These are phyloP conservation scores for Lepidium didymum DNA, from an alignment of 345 rosid genomes.

Conservation along the genomic window DNA sequence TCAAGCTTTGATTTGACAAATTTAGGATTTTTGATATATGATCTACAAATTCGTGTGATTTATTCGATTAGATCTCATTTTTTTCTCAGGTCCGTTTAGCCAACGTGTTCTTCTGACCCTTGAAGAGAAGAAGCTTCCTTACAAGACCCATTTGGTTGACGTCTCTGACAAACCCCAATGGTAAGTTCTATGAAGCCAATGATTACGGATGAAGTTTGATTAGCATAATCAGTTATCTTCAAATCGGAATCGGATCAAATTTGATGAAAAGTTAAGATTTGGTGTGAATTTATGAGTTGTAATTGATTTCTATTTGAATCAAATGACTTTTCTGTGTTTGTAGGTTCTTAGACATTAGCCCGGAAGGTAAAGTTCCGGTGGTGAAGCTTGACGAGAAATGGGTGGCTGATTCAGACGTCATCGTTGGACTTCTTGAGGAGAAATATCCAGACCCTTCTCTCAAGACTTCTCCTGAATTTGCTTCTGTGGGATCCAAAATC, in stretches of 20 bases:
- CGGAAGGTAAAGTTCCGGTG: conserved; percentile 81
- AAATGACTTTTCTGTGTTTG: not conserved
- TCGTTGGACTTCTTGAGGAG: conserved; percentile 71
- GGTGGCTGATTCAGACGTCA: conserved; percentile 81
- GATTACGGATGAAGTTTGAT: conserved; percentile 26
- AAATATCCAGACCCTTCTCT: conserved; percentile 75
- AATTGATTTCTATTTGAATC: not conserved
- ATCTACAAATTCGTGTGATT: not conserved
- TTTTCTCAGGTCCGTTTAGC: conserved; percentile 66
- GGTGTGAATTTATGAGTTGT: not conserved
- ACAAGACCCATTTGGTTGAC: conserved; percentile 48
- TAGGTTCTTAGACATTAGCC: conserved; percentile 72
- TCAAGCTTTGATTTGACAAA: not conserved
- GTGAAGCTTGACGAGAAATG: conserved; percentile 73
- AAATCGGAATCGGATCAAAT: too few species aligned
- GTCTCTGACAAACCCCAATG: conserved; percentile 65
- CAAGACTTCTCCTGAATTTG: conserved; percentile 54
- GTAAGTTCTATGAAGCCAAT: conserved; percentile 46
- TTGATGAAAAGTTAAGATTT: not conserved
- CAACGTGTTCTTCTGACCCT: conserved; percentile 63
- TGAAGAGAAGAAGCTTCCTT: conserved; percentile 80
- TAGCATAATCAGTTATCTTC: conserved; percentile 19
- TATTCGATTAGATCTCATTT: not conserved
- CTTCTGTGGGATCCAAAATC: conserved; percentile 65
- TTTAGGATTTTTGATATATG: not conserved